Conservation (phyloP, 495 filamentous ascomycete species). For the Aspergillus funiculosus region DNA sequence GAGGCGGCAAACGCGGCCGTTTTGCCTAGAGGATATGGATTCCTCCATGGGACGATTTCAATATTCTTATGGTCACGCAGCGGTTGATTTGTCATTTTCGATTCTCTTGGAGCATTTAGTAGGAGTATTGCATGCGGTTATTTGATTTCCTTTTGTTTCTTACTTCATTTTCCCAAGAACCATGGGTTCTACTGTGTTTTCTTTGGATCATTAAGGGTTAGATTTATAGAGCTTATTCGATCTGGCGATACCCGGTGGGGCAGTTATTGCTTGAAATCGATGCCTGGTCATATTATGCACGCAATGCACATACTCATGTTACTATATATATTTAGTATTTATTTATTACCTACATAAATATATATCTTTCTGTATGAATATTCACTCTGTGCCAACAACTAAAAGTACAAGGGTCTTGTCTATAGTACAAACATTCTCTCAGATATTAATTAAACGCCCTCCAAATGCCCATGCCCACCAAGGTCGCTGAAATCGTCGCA, state of each 20-base stretch:
- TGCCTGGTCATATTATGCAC: constrained; percentile 20
- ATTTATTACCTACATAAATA: not conserved
- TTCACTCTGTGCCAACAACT: no score
- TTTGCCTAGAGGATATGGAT: constrained; percentile 49
- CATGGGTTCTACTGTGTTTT: constrained; percentile 6
- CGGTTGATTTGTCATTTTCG: constrained; percentile 27
- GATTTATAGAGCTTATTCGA: constrained; percentile 40
- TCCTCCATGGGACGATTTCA: constrained; percentile 37
- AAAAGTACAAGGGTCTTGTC: constrained; percentile 13
- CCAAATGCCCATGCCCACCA: constrained; percentile 65
- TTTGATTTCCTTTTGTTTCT: constrained; percentile 15
- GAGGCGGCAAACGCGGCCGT: constrained; percentile 66
- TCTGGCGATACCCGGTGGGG: constrained; percentile 39
- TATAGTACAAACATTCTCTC: no score
- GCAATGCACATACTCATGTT: constrained; percentile 6
- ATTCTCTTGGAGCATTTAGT: constrained; percentile 38
- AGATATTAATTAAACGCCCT: constrained; percentile 47
- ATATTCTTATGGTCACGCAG: constrained; percentile 37
- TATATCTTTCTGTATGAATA: no score
- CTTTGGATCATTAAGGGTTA: constrained; percentile 16
- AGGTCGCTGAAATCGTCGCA: constrained; percentile 58
- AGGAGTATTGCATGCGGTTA: constrained; percentile 37
- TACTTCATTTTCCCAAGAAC: constrained; percentile 6
- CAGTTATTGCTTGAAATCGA: constrained; percentile 28
- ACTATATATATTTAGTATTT: not conserved